Evolutionary conservation across 495 filamentous ascomycete species (phyloP), one percentile per base, ranked within the genome.

Genomic region (Aspergillus affinis): DNA sequence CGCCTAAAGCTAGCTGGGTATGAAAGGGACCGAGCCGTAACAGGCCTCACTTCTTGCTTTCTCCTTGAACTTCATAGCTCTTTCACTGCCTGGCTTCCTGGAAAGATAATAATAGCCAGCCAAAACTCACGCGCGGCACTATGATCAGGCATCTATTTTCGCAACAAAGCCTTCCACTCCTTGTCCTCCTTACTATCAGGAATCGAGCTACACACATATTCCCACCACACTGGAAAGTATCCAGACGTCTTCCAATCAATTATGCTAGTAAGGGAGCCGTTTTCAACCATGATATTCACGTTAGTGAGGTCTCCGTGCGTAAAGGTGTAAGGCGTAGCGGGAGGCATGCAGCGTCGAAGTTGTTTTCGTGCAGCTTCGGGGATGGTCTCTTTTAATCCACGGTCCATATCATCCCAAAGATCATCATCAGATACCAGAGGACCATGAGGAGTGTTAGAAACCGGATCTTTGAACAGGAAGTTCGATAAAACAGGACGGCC

Each of bases 241-340:
- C 58, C 68, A 21, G 70, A 61, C 18, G 45, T 21, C 50, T 70
- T 65, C 70, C 66, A 72, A 45, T 72, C 60, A 44, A 71, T 57
- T 2, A 69, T 67, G 13, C 68, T 64, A 17, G 61, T 62, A 26
- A 70, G 27, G 9, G 29, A 29, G n/a, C 59, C 62, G 47, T 65
- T 57, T 26, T 68, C 55, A n/a, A 74, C 69, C 13, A 77, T 76
- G 32, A 76, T 72, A 55, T 75, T 76, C 2, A 70, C 67, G 57
- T 68, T 55, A 4, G 68, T 71, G 15, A 77, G 60, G 46, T 77
- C 74, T n/a, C 67, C 65, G 48, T 76, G 69, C 8, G 72, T 75
- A 52, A 76, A 74, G 27, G 68, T 74, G 50, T 67, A 75, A 15
- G 69, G 73, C 26, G 59, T 46, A 44, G 63, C 59, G 29, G 62